phyloP scores from a whole-genome alignment of 306 rosid species.

The Castanea mollissima region DNA sequence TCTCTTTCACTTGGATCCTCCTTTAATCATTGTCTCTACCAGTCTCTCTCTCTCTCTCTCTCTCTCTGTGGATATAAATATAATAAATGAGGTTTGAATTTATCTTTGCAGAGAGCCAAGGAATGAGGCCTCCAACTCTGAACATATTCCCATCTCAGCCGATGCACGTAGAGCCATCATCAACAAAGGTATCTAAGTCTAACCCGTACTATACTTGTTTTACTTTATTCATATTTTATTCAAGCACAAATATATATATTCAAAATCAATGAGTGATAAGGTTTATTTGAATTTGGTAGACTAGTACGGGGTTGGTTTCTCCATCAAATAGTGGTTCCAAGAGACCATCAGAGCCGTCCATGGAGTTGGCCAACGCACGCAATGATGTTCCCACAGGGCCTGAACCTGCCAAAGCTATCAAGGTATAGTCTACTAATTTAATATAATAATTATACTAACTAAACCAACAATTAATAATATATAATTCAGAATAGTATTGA shows the following conservation, averaged over 20 bases:
- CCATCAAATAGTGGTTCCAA: slow-evolving; percentile 57
- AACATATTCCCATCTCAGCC: slow-evolving; percentile 98
- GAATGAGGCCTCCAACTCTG: slow-evolving; percentile 92
- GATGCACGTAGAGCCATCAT: slow-evolving; percentile 78
- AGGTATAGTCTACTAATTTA: slow-evolving; percentile 32
- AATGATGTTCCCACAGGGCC: slow-evolving; percentile 39
- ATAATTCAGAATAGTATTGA: slow-evolving; percentile 28
- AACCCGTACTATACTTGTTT: background rate
- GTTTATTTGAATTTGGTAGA: slow-evolving; percentile 30
- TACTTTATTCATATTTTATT: background rate
- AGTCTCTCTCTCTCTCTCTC: background rate
- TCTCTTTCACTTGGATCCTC: slow-evolving; percentile 8
- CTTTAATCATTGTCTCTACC: slow-evolving; percentile 28
- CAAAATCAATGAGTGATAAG: background rate
- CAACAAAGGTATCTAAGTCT: slow-evolving; percentile 51
- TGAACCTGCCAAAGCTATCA: slow-evolving; percentile 53
- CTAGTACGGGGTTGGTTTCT: slow-evolving; percentile 45
- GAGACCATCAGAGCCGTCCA: slow-evolving; percentile 57
- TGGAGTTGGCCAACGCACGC: slow-evolving; percentile 66
- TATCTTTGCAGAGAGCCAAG: slow-evolving; percentile 44
- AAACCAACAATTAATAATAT: slow-evolving; percentile 15
- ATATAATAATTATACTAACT: background rate
- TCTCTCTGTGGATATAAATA: background rate
- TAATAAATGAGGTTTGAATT: slow-evolving; percentile 22
- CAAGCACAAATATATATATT: background rate